Evolutionary conservation across 148 eudicot species (phyloP).

Genomic region (Bassia scoparia): DNA sequence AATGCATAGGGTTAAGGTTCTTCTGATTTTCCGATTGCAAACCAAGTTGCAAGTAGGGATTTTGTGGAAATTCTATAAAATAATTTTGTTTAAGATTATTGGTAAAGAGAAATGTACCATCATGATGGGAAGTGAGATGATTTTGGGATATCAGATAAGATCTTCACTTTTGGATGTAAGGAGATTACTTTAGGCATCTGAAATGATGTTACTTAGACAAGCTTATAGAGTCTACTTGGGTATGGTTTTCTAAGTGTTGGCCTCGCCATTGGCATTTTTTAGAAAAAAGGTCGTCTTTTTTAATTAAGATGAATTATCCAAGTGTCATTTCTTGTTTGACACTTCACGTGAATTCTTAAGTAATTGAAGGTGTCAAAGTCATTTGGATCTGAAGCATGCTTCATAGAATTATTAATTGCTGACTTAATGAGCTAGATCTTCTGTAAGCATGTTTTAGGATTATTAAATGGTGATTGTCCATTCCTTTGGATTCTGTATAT

Average conservation of each 20-base stretch:
- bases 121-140: not conserved
- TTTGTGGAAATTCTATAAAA: not conserved
- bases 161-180: not conserved
- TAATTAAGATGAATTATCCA: no score
- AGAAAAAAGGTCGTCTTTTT: no score
- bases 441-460: not conserved
- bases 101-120: not conserved
- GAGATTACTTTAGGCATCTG: not conserved
- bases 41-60: not conserved
- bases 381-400: not conserved
- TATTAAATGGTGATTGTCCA: not conserved
- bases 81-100: not conserved
- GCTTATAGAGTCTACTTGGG: no score
- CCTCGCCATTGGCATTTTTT: no score
- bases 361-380: no score
- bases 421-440: not conserved
- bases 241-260: no score
- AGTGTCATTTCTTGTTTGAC: no score
- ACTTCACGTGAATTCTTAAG: no score
- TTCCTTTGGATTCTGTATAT: not conserved
- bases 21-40: not conserved
- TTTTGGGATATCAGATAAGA: not conserved
- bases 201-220: no score
- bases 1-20: not conserved
- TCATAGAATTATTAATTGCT: not conserved